Conservation (phyloP, 2,329 filamentous ascomycete species). For the Talaromyces islandicus region DNA sequence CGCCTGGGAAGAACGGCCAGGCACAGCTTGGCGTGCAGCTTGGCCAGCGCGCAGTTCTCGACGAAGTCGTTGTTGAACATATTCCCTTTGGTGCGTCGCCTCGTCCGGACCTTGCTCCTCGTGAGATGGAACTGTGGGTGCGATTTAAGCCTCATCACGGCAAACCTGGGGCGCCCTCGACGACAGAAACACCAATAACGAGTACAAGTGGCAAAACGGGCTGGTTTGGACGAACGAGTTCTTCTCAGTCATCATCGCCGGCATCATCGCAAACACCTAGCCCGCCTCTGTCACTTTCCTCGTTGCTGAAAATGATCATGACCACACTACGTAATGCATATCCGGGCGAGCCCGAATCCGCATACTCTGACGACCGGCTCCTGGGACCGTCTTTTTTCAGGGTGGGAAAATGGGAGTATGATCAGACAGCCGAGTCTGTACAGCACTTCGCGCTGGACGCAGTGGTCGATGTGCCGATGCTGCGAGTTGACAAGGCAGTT, state of each 20-base stretch:
- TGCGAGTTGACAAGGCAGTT: constrained; percentile 34
- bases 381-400: constrained; percentile 35
- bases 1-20: constrained; percentile 36
- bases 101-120: constrained; percentile 57
- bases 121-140: constrained; percentile 65
- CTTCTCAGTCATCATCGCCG: constrained; percentile 2
- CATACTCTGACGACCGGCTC: constrained; percentile 30
- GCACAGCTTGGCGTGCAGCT: constrained; percentile 37
- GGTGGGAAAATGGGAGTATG: constrained; percentile 34
- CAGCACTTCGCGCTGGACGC: constrained; percentile 36
- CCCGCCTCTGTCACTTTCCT: constrained; percentile 7
- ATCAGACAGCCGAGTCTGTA: constrained; percentile 28
- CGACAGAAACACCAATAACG: not conserved
- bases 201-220: not conserved
- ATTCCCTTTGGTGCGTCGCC: constrained; percentile 57
- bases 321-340: constrained; percentile 24
- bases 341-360: constrained; percentile 21
- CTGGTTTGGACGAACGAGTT: constrained; percentile 5
- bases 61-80: constrained; percentile 68
- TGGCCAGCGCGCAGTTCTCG: constrained; percentile 52
- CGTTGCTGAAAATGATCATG: constrained; percentile 27
- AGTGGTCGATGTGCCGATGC: constrained; percentile 27
- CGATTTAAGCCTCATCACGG: constrained; percentile 37
- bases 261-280: not conserved
- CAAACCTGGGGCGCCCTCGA: not conserved